phyloP scores from a whole-genome alignment of 495 filamentous ascomycete genomes.

The Evernia prunastri region DNA sequence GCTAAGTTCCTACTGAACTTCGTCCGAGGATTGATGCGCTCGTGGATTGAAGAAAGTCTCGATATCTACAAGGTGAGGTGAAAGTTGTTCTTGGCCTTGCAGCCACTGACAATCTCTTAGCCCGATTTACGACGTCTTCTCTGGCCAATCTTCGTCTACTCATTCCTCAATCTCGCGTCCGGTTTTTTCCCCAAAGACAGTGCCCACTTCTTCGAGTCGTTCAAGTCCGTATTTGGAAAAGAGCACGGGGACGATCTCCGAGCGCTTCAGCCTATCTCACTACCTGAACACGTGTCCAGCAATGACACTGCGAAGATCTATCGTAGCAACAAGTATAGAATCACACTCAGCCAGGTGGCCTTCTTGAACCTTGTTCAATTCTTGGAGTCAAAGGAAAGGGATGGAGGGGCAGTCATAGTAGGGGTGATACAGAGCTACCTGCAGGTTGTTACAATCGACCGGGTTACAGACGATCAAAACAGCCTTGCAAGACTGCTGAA shows the following conservation, averaged over 20 bases:
- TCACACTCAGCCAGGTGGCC: constrained; percentile 75
- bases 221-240: constrained; percentile 61
- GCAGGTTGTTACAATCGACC: constrained; percentile 64
- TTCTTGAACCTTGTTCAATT: constrained; percentile 78
- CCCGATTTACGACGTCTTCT: constrained; percentile 80
- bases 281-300: constrained; percentile 69
- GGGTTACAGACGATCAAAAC: constrained; percentile 67
- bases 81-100: neutral
- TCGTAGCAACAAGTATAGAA: constrained; percentile 71
- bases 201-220: constrained; percentile 59
- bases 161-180: constrained; percentile 74
- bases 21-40: constrained; percentile 38
- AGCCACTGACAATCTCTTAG: constrained; percentile 40
- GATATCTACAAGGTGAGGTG: constrained; percentile 79
- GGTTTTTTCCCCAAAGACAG: constrained; percentile 64
- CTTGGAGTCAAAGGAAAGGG: constrained; percentile 71
- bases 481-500: constrained; percentile 77
- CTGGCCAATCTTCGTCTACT: constrained; percentile 93
- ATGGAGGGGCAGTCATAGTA: constrained; percentile 70
- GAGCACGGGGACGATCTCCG: constrained; percentile 73
- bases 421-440: constrained; percentile 68
- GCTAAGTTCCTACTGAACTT: neutral
- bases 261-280: constrained; percentile 56
- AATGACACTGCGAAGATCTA: constrained; percentile 71
- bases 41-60: constrained; percentile 82